Conservation (phyloP, 225 moss, liverwort and hornwort species). For the Ulota crispa region DNA sequence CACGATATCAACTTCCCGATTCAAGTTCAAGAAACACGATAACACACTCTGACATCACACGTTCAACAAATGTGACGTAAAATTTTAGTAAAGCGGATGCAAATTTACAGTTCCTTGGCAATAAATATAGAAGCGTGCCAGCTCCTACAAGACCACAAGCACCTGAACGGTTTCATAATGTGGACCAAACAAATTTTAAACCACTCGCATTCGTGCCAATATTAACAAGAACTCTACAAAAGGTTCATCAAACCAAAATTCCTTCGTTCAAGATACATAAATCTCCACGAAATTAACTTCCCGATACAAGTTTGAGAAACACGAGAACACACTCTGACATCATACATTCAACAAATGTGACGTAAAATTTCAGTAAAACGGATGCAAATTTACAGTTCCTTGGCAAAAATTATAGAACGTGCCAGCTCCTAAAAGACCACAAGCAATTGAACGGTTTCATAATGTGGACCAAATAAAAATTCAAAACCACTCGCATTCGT, state of each 20-base stretch:
- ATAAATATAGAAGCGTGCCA: too few species aligned
- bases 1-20: too few species aligned
- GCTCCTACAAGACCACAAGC: too few species aligned
- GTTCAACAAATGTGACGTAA: too few species aligned
- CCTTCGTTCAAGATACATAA: not conserved
- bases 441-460: not conserved
- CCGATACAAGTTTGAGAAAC: constrained; percentile 6
- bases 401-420: constrained; percentile 33
- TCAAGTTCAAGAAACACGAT: too few species aligned
- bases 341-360: not conserved
- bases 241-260: not conserved
- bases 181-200: too few species aligned
- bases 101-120: too few species aligned
- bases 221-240: not conserved
- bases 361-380: not conserved
- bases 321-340: not conserved
- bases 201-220: not conserved
- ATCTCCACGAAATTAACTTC: not conserved
- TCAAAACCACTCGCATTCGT: not conserved
- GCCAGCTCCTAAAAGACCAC: constrained; percentile 30
- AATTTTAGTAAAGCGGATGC: too few species aligned
- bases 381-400: constrained; percentile 17
- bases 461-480: not conserved
- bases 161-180: too few species aligned
- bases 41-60: too few species aligned